Evolutionary conservation across 2,329 filamentous ascomycete genomes (phyloP).

Genomic region (Parastagonospora nodorum): DNA sequence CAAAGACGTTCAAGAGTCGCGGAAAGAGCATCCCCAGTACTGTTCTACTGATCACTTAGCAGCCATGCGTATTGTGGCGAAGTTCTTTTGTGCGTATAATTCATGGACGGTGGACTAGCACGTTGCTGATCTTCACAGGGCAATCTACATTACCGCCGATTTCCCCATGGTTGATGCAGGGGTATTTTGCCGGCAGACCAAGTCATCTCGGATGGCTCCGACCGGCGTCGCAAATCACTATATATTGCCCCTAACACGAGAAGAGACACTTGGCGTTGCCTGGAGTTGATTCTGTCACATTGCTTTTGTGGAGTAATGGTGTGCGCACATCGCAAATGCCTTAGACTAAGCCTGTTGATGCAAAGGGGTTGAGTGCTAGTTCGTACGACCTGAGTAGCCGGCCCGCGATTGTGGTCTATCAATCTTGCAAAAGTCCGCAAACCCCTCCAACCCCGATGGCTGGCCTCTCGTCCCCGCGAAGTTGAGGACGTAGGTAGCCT

Average conservation of each 20-base stretch:
- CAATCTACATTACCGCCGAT: neutral
- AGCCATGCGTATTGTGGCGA: no score
- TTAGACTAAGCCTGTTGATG: no score
- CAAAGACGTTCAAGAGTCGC: no score
- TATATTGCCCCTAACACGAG: constrained; percentile 10
- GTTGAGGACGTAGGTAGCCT: no score
- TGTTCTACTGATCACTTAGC: no score
- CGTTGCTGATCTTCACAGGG: constrained; percentile 2
- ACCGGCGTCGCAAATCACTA: constrained; percentile 11
- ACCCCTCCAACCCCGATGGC: no score
- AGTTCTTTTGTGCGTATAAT: neutral
- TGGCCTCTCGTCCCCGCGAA: no score
- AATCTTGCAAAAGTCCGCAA: no score
- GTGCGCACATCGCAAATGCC: neutral
- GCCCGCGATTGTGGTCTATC: no score
- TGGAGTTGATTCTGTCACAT: constrained; percentile 16
- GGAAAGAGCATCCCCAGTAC: no score
- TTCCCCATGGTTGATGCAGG: neutral
- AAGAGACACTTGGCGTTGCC: constrained; percentile 4
- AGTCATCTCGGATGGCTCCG: constrained; percentile 22
- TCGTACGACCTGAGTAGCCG: no score
- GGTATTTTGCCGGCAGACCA: constrained; percentile 30
- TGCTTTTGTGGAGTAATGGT: neutral
- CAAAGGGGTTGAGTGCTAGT: no score
- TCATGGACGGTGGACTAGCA: neutral